These are phyloP conservation scores for Nicotiana tabacum DNA, from an alignment of 257 asterid genomes.

Conservation along the genomic window DNA sequence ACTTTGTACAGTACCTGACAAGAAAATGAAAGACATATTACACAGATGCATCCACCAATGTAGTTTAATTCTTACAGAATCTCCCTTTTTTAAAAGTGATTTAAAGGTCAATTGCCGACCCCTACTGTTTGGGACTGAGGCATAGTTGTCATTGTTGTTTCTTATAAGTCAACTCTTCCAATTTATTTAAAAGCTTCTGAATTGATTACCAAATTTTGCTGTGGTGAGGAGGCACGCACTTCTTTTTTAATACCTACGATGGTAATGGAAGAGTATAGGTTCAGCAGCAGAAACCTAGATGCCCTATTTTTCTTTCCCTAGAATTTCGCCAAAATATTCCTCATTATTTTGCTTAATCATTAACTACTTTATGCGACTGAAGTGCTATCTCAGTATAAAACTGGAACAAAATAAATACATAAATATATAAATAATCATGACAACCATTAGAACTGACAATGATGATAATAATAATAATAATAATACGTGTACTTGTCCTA, in stretches of 20 bases:
- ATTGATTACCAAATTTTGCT: neutral
- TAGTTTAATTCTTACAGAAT: neutral
- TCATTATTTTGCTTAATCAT: neutral
- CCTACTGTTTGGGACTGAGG: no score
- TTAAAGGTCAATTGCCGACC: neutral
- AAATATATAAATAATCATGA: neutral
- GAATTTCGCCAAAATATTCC: neutral
- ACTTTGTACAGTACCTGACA: conserved; percentile 81
- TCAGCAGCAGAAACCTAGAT: neutral
- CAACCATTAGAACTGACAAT: no score
- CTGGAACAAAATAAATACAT: neutral
- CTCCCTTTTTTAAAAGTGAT: neutral
- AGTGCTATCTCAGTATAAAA: neutral
- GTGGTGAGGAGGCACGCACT: neutral
- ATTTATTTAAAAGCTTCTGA: neutral
- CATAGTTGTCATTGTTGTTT: no score
- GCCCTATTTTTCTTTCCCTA: neutral
- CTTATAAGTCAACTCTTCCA: neutral
- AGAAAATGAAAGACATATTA: neutral
- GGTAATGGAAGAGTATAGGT: neutral
- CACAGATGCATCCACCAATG: neutral
- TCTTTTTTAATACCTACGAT: neutral
- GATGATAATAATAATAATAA: neutral
- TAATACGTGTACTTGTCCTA: neutral
- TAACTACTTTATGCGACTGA: neutral